Conservation (phyloP, 2,329 filamentous ascomycete genomes). For the Pseudocercospora cruenta region DNA sequence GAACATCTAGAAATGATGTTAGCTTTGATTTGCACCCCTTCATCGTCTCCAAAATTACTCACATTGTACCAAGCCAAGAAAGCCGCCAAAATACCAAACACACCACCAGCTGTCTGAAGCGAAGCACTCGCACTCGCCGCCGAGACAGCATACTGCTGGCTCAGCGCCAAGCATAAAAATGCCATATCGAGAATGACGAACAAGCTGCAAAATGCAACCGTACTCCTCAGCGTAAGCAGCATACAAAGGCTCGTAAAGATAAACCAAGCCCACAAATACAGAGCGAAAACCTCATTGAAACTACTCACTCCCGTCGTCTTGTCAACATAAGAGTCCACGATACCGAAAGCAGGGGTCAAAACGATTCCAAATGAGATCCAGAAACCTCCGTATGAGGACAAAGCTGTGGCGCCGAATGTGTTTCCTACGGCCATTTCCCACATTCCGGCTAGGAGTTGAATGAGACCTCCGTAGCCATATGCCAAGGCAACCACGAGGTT, state of each 20-base stretch:
- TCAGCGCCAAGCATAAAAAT: constrained; percentile 68
- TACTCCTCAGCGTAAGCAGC: constrained; percentile 74
- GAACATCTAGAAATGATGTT: neutral
- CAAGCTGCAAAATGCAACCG: constrained; percentile 74
- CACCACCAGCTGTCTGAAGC: constrained; percentile 69
- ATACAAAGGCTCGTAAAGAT: constrained; percentile 79
- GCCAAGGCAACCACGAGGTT: constrained; percentile 71
- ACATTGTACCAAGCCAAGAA: constrained; percentile 89
- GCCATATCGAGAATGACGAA: constrained; percentile 76
- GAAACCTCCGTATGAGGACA: constrained; percentile 75
- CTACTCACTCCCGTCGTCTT: constrained; percentile 40
- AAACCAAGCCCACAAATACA: constrained; percentile 81
- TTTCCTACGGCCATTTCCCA: constrained; percentile 91
- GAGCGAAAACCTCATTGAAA: constrained; percentile 66
- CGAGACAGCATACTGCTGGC: constrained; percentile 30
- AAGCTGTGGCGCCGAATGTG: constrained; percentile 80
- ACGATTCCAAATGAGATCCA: constrained; percentile 22
- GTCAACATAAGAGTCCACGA: constrained; percentile 39
- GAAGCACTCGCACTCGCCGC: constrained; percentile 34
- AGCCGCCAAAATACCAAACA: constrained; percentile 78
- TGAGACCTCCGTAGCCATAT: constrained; percentile 75
- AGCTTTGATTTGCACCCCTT: neutral
- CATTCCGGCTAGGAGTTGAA: constrained; percentile 83
- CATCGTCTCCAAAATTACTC: constrained; percentile 53
- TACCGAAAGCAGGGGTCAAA: constrained; percentile 14